Conservation (phyloP, 768 basidiomycete species). For the Lactarius quietus region DNA sequence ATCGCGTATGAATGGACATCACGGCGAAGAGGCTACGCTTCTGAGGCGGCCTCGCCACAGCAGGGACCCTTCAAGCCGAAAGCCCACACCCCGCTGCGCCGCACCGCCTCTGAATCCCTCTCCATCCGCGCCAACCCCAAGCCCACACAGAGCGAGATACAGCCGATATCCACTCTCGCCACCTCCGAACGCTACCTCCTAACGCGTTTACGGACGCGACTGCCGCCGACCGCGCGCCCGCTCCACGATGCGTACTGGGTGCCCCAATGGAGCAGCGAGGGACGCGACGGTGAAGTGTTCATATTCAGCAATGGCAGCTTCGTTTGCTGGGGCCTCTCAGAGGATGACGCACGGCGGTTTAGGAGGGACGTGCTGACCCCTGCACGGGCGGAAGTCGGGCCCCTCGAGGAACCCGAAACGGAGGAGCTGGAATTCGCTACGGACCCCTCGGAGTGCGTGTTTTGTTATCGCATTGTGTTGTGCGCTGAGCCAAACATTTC, state of each 20-base stretch:
- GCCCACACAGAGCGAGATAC: constrained; percentile 76
- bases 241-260: constrained; percentile 82
- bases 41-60: constrained; percentile 1
- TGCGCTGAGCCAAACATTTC: neutral
- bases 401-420: constrained; percentile 68
- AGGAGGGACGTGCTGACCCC: constrained; percentile 55
- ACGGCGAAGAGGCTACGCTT: constrained; percentile 11
- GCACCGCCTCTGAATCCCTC: constrained; percentile 80
- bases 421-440: constrained; percentile 92
- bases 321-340: constrained; percentile 86
- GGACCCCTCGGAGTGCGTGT: constrained; percentile 75
- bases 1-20: neutral
- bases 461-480: constrained; percentile 7
- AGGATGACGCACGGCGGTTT: constrained; percentile 69
- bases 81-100: constrained; percentile 71
- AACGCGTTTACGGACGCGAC: constrained; percentile 51
- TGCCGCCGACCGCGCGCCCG: constrained; percentile 52
- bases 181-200: constrained; percentile 84
- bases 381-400: constrained; percentile 57
- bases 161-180: constrained; percentile 76
- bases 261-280: constrained; percentile 54
- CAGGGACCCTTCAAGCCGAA: constrained; percentile 55
- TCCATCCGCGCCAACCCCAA: constrained; percentile 85
- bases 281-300: constrained; percentile 75
- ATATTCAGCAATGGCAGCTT: constrained; percentile 86